Conservation (phyloP, 192 early-diverging fungal species). For the Spinellus fusiger region DNA sequence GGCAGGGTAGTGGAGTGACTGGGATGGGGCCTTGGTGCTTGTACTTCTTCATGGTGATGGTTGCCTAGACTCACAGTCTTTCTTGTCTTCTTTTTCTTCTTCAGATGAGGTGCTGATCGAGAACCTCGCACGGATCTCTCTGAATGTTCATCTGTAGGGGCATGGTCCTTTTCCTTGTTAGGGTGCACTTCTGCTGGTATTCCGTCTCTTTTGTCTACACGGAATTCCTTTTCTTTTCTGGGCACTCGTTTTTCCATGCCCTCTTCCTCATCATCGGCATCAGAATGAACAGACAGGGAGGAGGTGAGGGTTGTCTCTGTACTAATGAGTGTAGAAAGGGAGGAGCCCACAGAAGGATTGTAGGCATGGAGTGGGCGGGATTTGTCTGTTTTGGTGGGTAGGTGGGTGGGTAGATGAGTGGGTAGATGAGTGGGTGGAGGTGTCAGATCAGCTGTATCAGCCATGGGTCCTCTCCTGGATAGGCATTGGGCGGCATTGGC, state of each 20-base stretch:
- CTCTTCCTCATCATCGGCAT: neutral
- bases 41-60: conserved; percentile 3
- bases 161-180: neutral
- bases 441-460: too few relatives aligned
- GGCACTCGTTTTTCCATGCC: neutral
- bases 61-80: neutral
- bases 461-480: too few relatives aligned
- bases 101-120: conserved; percentile 5
- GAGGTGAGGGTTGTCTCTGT: too few relatives aligned
- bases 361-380: too few relatives aligned
- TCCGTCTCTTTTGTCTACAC: neutral
- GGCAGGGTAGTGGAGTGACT: neutral
- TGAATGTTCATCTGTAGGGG: neutral
- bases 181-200: neutral
- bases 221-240: neutral
- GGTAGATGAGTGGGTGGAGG: too few relatives aligned
- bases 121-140: neutral
- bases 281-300: too few relatives aligned
- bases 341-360: too few relatives aligned
- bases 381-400: too few relatives aligned
- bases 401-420: too few relatives aligned
- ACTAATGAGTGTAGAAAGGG: too few relatives aligned
- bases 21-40: neutral
- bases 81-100: conserved; percentile 10
- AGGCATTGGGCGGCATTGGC: too few relatives aligned